Evolutionary conservation across 805 yeast species (phyloP), one percentile per base, ranked within the genome.

Genomic region (Candida ipomoeae): DNA sequence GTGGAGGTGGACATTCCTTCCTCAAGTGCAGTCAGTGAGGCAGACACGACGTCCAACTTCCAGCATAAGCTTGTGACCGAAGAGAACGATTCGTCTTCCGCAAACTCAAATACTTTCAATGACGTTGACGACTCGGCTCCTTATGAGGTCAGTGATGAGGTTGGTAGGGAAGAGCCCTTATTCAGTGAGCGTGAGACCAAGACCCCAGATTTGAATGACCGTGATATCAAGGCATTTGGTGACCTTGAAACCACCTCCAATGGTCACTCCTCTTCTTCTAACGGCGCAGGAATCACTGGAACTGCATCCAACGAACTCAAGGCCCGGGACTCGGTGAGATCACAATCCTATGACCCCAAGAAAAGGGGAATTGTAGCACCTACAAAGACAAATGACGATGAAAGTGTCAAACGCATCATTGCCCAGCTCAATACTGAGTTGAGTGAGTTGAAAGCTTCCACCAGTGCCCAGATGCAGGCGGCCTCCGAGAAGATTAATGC

Each of bases 401-500:
- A 64, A 23, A 62, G 63, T 47, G 65, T 68, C 13, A 73, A 70
- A 49, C 61, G 60, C 39, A 51, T 70, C 8, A 63, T 73, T 14
- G 50, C 55, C 10, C 71, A 69, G 48, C 62, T 73, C 47, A 69
- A 67, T 20, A 52, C 55, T 18, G 74, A 73, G 46, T 58, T 73
- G 47, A 60, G 54, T 32, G 62, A 63, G 21, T 64, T 73, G 53
- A 68, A 62, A 48, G 49, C 60, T 3, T 54, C 69, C 1, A 61
- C 77, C 21, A 74, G 73, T 50, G 65, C 66, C 4, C 84, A 82
- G 55, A 83, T 85, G 54, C 73, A 69, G 45, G 68, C 72, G 45
- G 91, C 90, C 0, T 78, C 82, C 55, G 74, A 74, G 17, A 77
- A 77, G 50, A 82, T 85, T 20, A 65, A 64, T 20, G 58, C 60